phyloP scores from a whole-genome alignment of 2,329 filamentous ascomycete species.

The Neonectria sp. region DNA sequence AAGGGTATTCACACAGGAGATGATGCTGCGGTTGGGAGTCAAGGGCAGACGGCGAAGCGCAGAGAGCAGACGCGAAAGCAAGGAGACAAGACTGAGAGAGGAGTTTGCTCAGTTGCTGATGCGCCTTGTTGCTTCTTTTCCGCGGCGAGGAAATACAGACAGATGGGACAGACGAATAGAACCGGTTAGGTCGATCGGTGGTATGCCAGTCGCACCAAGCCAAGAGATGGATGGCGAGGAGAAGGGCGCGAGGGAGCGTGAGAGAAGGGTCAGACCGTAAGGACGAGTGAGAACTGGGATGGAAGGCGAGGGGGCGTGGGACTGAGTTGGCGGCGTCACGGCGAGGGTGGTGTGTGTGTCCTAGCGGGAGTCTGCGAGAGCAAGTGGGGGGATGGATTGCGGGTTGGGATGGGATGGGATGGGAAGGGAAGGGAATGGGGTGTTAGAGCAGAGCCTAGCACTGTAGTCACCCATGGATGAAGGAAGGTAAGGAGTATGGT shows the following conservation, averaged over 20 bases:
- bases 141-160: conserved; percentile 5
- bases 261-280: conserved; percentile 9
- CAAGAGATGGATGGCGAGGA: conserved; percentile 26
- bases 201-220: conserved; percentile 25
- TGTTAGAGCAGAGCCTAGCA: background rate
- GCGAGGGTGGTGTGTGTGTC: conserved; percentile 14
- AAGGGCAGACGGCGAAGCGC: conserved; percentile 9
- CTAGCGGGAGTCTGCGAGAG: conserved; percentile 22
- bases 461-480: background rate
- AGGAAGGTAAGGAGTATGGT: conserved; percentile 4
- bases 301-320: conserved; percentile 11
- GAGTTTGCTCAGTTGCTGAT: background rate
- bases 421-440: background rate
- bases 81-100: background rate
- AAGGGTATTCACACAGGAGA: conserved; percentile 13
- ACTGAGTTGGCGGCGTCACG: background rate
- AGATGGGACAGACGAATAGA: conserved; percentile 7
- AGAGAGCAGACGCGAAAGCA: conserved; percentile 10
- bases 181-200: conserved; percentile 21
- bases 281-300: conserved; percentile 7
- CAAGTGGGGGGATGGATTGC: conserved; percentile 21
- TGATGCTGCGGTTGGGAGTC: conserved; percentile 5
- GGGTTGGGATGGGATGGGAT: conserved; percentile 21
- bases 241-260: conserved; percentile 20
- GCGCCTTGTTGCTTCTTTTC: conserved; percentile 20